A percentile compares a stretch with the other conserved stretches of the same genome.
phyloP scores from a whole-genome alignment of 148 eudicot species.

The Oxyria digyna region DNA sequence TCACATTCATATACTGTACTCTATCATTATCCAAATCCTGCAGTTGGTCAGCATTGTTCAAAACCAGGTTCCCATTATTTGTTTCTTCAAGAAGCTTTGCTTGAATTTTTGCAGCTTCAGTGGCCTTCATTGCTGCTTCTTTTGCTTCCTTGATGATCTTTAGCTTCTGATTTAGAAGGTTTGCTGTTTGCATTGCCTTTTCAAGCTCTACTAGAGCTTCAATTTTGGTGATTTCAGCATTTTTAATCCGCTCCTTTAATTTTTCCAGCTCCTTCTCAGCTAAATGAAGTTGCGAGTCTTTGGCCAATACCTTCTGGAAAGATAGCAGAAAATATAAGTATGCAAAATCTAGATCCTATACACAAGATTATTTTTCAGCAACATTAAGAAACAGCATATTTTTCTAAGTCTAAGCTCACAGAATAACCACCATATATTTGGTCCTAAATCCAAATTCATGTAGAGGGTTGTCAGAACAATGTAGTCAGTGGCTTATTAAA shows the following conservation, averaged over 20 bases:
- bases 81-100: too few relatives aligned
- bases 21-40: constrained; percentile 39
- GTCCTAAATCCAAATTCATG: neutral
- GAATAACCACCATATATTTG: neutral
- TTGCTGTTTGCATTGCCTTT: constrained; percentile 47
- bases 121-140: constrained; percentile 35
- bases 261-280: constrained; percentile 75
- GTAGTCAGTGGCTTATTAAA: neutral
- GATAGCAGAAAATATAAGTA: neutral
- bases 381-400: neutral
- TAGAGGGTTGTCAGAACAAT: neutral
- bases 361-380: neutral
- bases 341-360: neutral
- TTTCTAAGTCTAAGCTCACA: neutral
- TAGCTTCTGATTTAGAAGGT: constrained; percentile 47
- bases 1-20: constrained; percentile 35
- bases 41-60: constrained; percentile 19
- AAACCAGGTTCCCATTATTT: constrained; percentile 7
- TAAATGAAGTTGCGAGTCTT: constrained; percentile 63
- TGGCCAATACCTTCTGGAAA: constrained; percentile 64
- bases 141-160: constrained; percentile 36
- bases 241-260: constrained; percentile 58
- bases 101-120: constrained; percentile 35
- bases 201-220: constrained; percentile 77
- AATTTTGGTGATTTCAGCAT: constrained; percentile 69